Evolutionary conservation across 2,329 filamentous ascomycete genomes (phyloP).

Genomic region (Verticillium alfalfae): DNA sequence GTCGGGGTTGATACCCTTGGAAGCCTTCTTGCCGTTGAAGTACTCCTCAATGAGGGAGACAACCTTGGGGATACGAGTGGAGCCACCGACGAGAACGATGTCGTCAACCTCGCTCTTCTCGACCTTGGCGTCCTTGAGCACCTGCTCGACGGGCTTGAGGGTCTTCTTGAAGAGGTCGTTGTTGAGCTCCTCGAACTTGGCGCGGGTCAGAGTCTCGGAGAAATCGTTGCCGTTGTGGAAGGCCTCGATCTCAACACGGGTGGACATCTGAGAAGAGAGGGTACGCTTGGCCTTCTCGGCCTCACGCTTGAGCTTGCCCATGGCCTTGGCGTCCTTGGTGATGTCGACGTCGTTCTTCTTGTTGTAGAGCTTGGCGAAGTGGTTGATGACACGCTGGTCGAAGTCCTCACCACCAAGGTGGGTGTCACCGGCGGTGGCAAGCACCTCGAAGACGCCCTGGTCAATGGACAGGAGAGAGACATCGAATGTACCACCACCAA

Average conservation of each 20-base stretch:
- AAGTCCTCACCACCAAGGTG: conserved; percentile 99
- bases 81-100: conserved; percentile 96
- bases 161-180: conserved; percentile 99
- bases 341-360: conserved; percentile 94
- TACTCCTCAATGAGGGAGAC: conserved; percentile 91
- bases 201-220: conserved; percentile 94
- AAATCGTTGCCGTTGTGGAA: conserved; percentile 97
- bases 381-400: conserved; percentile 93
- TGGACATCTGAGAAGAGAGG: conserved; percentile 88
- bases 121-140: conserved; percentile 95
- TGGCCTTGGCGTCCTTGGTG: conserved; percentile 91
- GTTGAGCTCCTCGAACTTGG: conserved; percentile 99
- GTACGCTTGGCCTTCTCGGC: conserved; percentile 99
- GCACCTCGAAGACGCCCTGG: conserved; percentile 87
- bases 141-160: conserved; percentile 96
- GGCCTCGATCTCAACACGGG: conserved; percentile 92
- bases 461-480: conserved; percentile 89
- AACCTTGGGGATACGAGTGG: conserved; percentile 98
- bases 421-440: conserved; percentile 93
- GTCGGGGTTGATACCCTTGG: conserved; percentile 99
- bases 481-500: conserved; percentile 93
- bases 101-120: conserved; percentile 94
- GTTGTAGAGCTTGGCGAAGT: conserved; percentile 97
- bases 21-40: conserved; percentile 93
- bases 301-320: conserved; percentile 99